Base-by-base conservation (phyloP, 2,329 filamentous ascomycete species). In the Cercospora beticola region DNA sequence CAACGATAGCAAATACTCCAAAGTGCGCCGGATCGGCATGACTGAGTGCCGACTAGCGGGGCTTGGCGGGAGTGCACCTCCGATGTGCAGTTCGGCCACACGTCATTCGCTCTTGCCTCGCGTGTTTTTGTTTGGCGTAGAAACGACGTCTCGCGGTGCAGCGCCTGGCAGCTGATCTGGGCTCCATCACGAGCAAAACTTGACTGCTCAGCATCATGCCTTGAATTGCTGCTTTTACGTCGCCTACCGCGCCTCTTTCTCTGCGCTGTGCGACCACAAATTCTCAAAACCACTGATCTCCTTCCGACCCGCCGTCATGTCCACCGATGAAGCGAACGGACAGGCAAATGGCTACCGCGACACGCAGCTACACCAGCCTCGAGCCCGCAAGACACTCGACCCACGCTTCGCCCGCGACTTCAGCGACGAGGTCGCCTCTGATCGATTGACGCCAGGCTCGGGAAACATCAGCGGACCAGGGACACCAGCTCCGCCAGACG, bases 401-500 rank as follows among this genome's bases (percentile, higher is more conserved):
- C 59, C 71, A 8, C 68, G 72, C 5, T 60, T 75, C 23, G 64
- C 71, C 5, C 69, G 70, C 59, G 69, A 73, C 10, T 68, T 70
- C 40, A 58, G 70, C 66, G 59, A 73, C 30, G 70, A 70, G 40
- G 63, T 66, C 40, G 26, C 33, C 60, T 16, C 46, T 18, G 60
- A 66, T 31, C 62, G 66, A 64, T 64, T 66, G 18, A 62, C 64
- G 63, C 70, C 57, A 61, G 60, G 58, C 14, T 67, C 66, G n/a
- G 70, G 70, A 30, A 62, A 68, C 30, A 49, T 40, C 61, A 77
- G 74, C 62, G 74, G 69, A 46, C 92, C 93, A 68, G 87, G 88
- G 68, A 93, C 92, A 14, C 97, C 71, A 30, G 71, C 94, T 54
- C 81, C 97, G 59, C 89, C 94, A 64, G 86, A 90, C 75, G 94